Percentiles rank a stretch among this genome's conserved stretches.
Evolutionary conservation across 1,284 basidiomycete species (phyloP).

Genomic region (Pseudozyma hubeiensis): DNA sequence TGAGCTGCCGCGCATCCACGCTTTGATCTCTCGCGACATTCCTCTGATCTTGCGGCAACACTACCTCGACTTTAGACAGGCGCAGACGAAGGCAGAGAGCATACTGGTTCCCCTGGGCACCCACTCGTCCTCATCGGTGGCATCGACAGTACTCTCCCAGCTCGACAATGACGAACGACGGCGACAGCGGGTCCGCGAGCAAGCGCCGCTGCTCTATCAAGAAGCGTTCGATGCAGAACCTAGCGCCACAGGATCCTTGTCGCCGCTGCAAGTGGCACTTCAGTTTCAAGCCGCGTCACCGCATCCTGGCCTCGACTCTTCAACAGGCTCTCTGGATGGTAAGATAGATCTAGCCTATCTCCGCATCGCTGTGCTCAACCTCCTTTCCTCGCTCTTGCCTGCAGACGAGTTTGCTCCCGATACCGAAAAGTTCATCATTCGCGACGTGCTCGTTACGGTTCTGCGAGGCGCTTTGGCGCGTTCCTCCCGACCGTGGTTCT

Average conservation of each 20-base stretch:
- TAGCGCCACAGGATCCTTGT: background rate
- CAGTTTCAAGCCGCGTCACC: constrained; percentile 26
- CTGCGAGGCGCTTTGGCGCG: constrained; percentile 38
- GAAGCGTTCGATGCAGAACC: background rate
- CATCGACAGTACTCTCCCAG: background rate
- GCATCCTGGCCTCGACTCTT: constrained; percentile 39
- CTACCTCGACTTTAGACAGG: constrained; percentile 34
- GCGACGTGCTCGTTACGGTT: constrained; percentile 48
- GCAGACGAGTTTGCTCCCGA: constrained; percentile 45
- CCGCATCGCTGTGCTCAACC: constrained; percentile 29
- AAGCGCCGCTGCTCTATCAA: constrained; percentile 1
- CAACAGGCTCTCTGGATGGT: constrained; percentile 28
- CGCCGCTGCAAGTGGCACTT: constrained; percentile 28
- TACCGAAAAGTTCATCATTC: constrained; percentile 49
- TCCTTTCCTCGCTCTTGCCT: constrained; percentile 40
- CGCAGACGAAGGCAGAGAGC: constrained; percentile 21
- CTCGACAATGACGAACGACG: constrained; percentile 12
- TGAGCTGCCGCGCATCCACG: constrained; percentile 23
- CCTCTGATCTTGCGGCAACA: constrained; percentile 46
- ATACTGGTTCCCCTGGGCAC: constrained; percentile 36
- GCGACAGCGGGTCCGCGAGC: constrained; percentile 19
- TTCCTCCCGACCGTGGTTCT: constrained; percentile 46
- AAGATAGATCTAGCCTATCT: constrained; percentile 41
- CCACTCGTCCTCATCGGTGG: background rate
- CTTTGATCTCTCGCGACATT: constrained; percentile 39